Evolutionary conservation across 2,329 filamentous ascomycete genomes (phyloP).

Genomic region (Trichoderma atrobrunneum): DNA sequence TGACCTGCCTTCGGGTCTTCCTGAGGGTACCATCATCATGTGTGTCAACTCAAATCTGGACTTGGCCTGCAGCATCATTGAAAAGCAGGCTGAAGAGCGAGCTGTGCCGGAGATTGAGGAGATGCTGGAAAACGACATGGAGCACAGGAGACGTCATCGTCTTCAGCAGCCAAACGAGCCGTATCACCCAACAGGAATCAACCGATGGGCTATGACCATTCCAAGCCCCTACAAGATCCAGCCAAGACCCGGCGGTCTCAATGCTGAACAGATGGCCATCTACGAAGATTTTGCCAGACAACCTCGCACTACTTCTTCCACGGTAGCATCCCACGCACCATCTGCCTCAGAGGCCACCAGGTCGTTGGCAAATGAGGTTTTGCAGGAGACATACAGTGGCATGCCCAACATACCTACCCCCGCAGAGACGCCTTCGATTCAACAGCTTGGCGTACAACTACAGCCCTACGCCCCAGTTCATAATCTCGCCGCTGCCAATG

Average conservation of each 20-base stretch:
- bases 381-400: slow-evolving; percentile 59
- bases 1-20: slow-evolving; percentile 75
- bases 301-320: slow-evolving; percentile 59
- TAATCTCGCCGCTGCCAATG: slow-evolving; percentile 30
- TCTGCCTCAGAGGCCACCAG: slow-evolving; percentile 60
- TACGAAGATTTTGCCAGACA: slow-evolving; percentile 95
- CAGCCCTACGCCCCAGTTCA: slow-evolving; percentile 56
- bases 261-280: slow-evolving; percentile 88
- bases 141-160: slow-evolving; percentile 73
- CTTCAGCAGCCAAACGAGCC: slow-evolving; percentile 74
- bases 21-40: slow-evolving; percentile 95
- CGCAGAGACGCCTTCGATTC: slow-evolving; percentile 57
- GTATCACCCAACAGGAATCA: slow-evolving; percentile 78
- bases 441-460: slow-evolving; percentile 52
- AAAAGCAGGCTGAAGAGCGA: slow-evolving; percentile 91
- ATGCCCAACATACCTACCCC: slow-evolving; percentile 59
- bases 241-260: slow-evolving; percentile 67
- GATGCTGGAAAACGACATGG: slow-evolving; percentile 78
- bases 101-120: slow-evolving; percentile 94
- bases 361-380: slow-evolving; percentile 60
- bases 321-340: slow-evolving; percentile 54
- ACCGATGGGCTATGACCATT: slow-evolving; percentile 89
- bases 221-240: slow-evolving; percentile 89
- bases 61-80: slow-evolving; percentile 86
- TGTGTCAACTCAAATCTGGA: slow-evolving; percentile 98